These are phyloP conservation scores for Toxicodendron radicans DNA, from an alignment of 345 rosid genomes.

Conservation along the genomic window DNA sequence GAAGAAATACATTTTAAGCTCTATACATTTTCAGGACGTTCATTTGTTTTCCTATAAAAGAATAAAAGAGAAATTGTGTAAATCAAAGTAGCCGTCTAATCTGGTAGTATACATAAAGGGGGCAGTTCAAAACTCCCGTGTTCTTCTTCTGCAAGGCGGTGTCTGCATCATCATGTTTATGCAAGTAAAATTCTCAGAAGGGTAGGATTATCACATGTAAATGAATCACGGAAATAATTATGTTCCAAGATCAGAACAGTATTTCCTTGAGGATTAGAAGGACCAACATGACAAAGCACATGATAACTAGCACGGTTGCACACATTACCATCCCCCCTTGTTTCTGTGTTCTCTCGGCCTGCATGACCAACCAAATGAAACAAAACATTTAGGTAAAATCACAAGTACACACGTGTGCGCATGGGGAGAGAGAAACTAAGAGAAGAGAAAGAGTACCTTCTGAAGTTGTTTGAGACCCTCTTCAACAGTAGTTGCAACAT, in stretches of 20 bases:
- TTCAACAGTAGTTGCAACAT: constrained; percentile 80
- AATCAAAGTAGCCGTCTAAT: neutral
- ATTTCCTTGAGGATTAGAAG: constrained; percentile 84
- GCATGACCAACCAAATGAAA: constrained; percentile 20
- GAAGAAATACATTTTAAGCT: constrained; percentile 8
- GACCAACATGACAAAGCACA: constrained; percentile 91
- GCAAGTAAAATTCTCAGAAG: constrained; percentile 8
- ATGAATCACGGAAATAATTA: constrained; percentile 2
- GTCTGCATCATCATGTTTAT: neutral
- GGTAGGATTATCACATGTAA: constrained; percentile 3
- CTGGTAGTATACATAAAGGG: constrained; percentile 11
- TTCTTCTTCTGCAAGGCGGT: constrained; percentile 10
- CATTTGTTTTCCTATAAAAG: constrained; percentile 2
- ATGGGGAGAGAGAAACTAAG: neutral
- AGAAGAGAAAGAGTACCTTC: constrained; percentile 50
- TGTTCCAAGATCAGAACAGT: constrained; percentile 47
- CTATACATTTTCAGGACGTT: constrained; percentile 16
- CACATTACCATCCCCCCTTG: constrained; percentile 97
- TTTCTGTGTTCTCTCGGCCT: constrained; percentile 96
- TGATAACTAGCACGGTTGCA: constrained; percentile 76
- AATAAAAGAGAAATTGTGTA: neutral
- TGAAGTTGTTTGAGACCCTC: constrained; percentile 92
- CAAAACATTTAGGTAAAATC: neutral
- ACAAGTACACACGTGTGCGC: too few relatives aligned
- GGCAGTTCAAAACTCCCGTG: constrained; percentile 15